phyloP scores from a whole-genome alignment of 257 asterid species.

The Ophiorrhiza pumila region DNA sequence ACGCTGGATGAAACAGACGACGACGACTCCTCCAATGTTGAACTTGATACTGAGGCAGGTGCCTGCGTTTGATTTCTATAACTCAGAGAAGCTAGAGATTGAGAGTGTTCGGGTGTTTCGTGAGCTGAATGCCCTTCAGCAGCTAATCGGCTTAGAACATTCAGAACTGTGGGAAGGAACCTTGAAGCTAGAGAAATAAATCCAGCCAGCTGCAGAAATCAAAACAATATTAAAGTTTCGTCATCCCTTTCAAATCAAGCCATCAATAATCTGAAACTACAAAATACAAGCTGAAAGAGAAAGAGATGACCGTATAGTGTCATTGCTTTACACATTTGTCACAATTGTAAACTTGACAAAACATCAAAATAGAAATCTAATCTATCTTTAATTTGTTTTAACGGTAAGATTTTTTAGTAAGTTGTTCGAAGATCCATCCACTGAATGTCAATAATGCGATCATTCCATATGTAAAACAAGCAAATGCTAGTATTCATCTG shows the following conservation, averaged over 20 bases:
- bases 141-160: slow-evolving; percentile 39
- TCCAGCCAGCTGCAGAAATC: slow-evolving; percentile 37
- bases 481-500: neutral
- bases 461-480: neutral
- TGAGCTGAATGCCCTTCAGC: slow-evolving; percentile 23
- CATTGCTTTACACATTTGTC: too few species aligned
- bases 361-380: too few species aligned
- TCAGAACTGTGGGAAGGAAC: slow-evolving; percentile 45
- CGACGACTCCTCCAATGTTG: slow-evolving; percentile 31
- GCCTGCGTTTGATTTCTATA: slow-evolving; percentile 19
- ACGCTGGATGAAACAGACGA: slow-evolving; percentile 31
- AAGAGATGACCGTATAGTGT: neutral
- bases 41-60: slow-evolving; percentile 22
- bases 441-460: too few species aligned
- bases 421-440: neutral
- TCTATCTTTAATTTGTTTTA: too few species aligned
- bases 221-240: neutral
- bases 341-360: too few species aligned
- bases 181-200: slow-evolving; percentile 41
- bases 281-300: too few species aligned
- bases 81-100: slow-evolving; percentile 24
- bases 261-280: neutral
- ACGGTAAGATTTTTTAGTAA: too few species aligned
- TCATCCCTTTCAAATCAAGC: neutral
- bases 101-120: slow-evolving; percentile 21